Evolutionary conservation across 2,329 filamentous ascomycete genomes (phyloP).

Genomic region (Fusarium sp.): DNA sequence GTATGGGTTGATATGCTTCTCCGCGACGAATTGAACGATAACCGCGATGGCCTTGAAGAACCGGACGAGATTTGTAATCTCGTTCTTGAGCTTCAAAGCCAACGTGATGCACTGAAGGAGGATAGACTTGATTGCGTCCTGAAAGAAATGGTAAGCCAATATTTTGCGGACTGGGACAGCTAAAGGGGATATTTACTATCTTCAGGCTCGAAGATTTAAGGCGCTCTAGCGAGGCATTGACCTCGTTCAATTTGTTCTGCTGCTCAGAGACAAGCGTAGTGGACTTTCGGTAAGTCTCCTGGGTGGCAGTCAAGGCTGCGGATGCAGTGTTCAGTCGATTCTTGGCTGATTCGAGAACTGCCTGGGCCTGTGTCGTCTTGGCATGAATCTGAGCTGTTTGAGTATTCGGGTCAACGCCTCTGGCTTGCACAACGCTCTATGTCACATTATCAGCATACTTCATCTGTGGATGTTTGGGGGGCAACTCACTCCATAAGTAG

Average conservation of each 20-base stretch:
- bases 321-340: neutral
- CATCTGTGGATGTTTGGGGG: neutral
- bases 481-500: neutral
- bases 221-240: neutral
- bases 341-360: neutral
- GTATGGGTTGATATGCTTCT: neutral
- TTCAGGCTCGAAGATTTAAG: neutral
- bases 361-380: neutral
- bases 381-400: neutral
- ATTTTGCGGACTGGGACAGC: neutral
- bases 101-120: neutral
- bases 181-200: neutral
- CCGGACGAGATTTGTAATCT: neutral
- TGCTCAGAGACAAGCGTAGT: neutral
- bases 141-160: neutral
- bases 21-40: neutral
- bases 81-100: neutral
- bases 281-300: neutral
- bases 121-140: neutral
- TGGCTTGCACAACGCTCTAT: neutral
- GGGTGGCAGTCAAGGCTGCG: neutral
- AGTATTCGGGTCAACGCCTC: neutral
- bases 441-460: neutral
- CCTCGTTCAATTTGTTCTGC: neutral
- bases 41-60: neutral